Conservation (phyloP, 257 asterid genomes). For the Scutellaria baicalensis region DNA sequence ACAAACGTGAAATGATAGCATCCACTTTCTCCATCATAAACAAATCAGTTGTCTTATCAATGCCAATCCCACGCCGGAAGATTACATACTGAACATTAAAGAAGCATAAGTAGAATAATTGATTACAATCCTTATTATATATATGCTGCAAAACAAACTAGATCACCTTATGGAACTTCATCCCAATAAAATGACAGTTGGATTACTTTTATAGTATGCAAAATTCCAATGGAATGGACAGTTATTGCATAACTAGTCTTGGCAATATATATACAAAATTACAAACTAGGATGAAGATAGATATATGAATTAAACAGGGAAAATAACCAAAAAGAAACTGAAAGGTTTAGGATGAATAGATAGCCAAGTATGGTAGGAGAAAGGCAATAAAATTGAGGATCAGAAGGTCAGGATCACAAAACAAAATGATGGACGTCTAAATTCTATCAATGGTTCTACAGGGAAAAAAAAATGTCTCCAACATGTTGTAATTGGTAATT, state of each 20-base stretch:
- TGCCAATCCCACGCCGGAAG: constrained; percentile 95
- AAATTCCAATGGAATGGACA: not conserved
- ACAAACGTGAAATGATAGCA: constrained; percentile 58
- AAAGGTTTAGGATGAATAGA: not conserved
- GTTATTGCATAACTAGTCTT: not conserved
- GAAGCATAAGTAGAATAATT: constrained; percentile 15
- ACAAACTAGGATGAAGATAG: not conserved
- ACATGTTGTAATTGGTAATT: too few species aligned
- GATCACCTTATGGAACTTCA: not conserved
- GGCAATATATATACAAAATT: not conserved
- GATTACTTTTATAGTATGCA: not conserved
- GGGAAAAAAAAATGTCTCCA: too few species aligned
- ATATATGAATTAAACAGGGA: not conserved
- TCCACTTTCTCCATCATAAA: constrained; percentile 97
- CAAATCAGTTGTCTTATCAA: constrained; percentile 78
- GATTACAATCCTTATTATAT: not conserved
- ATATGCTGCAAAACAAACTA: not conserved
- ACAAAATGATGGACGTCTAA: not conserved
- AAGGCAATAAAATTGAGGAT: not conserved
- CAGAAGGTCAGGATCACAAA: constrained; percentile 1
- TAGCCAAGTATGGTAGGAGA: not conserved
- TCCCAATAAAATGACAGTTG: not conserved
- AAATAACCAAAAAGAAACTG: not conserved
- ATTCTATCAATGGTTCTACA: too few species aligned
- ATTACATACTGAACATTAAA: constrained; percentile 59